Conservation (phyloP, 2,329 filamentous ascomycete genomes). For the Colletotrichum falcatum region DNA sequence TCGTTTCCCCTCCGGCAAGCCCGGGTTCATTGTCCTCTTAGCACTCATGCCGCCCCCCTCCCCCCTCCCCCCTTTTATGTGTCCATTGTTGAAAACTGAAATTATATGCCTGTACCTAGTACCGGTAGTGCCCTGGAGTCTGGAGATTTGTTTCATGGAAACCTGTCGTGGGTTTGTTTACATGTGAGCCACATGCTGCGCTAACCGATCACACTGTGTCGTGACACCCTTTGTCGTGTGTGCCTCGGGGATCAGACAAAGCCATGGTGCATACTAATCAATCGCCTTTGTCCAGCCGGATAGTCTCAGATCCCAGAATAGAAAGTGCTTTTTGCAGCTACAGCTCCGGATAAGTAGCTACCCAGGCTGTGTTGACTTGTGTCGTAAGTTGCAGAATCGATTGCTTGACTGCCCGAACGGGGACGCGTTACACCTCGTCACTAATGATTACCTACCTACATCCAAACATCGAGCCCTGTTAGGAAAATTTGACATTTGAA, state of each 20-base stretch:
- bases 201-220: slow-evolving; percentile 18
- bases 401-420: background rate
- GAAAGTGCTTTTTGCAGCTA: background rate
- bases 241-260: background rate
- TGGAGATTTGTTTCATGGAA: slow-evolving; percentile 7
- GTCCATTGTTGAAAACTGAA: background rate
- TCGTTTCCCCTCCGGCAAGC: slow-evolving; percentile 9
- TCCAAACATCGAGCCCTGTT: background rate
- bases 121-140: no score
- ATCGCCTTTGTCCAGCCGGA: background rate
- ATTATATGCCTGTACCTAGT: background rate
- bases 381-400: background rate
- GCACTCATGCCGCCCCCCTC: background rate
- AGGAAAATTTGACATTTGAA: background rate
- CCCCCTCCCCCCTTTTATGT: slow-evolving; percentile 15
- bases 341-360: background rate
- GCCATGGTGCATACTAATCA: background rate
- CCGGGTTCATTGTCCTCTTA: slow-evolving; percentile 7
- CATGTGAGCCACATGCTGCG: slow-evolving; percentile 13
- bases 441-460: background rate
- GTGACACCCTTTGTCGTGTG: slow-evolving; percentile 4
- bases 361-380: background rate
- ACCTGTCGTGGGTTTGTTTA: slow-evolving; percentile 5
- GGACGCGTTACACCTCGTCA: background rate
- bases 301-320: background rate